Percentiles rank a stretch among this genome's conserved stretches.
Evolutionary conservation across 2,329 filamentous ascomycete genomes (phyloP).

Genomic region (Chaetomiaceae sp.): DNA sequence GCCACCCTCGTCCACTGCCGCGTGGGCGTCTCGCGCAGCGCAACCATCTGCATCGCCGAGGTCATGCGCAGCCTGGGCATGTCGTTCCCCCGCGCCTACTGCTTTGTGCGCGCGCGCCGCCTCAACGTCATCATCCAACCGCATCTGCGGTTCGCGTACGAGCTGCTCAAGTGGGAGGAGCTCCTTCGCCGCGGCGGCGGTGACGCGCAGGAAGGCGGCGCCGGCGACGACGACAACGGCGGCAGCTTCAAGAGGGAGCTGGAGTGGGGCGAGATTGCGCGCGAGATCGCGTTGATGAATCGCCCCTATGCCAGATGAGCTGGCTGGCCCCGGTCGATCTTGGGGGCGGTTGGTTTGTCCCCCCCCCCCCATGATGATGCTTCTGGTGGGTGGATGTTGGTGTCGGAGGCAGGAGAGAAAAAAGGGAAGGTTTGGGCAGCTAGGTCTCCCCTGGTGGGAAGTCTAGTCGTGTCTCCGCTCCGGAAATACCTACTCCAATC

Average conservation of each 20-base stretch:
- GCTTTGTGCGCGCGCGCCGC: slow-evolving; percentile 86
- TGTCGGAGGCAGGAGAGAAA: no score
- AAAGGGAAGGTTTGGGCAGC: no score
- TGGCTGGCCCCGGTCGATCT: not conserved
- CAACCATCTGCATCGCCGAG: slow-evolving; percentile 98
- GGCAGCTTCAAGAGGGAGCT: slow-evolving; percentile 64
- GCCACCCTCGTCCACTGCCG: slow-evolving; percentile 94
- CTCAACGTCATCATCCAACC: slow-evolving; percentile 98
- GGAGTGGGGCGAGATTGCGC: slow-evolving; percentile 83
- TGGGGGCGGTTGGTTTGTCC: no score
- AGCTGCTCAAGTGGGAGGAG: slow-evolving; percentile 95
- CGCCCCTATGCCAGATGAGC: slow-evolving; percentile 69
- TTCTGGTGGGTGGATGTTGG: no score
- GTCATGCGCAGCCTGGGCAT: slow-evolving; percentile 80
- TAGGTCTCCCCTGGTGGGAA: no score
- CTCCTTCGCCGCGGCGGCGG: slow-evolving; percentile 44
- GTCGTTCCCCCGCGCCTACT: slow-evolving; percentile 90
- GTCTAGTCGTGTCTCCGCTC: no score
- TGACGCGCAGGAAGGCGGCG: not conserved
- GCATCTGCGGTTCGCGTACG: slow-evolving; percentile 89
- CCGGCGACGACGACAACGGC: slow-evolving; percentile 35
- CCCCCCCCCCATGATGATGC: no score
- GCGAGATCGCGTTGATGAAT: slow-evolving; percentile 95
- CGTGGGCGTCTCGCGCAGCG: slow-evolving; percentile 90
- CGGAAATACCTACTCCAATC: no score